These are phyloP conservation scores for Sclerospora graminicola DNA, from an alignment of 352 stramenopile species.

Conservation along the genomic window DNA sequence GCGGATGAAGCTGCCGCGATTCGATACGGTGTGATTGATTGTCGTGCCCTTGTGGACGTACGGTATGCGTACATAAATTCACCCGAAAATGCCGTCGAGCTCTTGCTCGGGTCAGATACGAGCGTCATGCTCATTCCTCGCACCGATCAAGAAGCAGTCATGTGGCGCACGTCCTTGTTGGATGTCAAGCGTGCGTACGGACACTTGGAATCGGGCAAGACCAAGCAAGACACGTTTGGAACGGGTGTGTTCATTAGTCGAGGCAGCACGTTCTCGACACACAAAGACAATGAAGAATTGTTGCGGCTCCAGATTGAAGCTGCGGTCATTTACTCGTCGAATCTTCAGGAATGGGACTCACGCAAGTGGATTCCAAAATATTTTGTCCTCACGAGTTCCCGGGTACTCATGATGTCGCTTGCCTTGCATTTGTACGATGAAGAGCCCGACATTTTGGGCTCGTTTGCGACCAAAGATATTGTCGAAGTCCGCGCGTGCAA, in stretches of 20 bases:
- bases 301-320: slow-evolving; percentile 75
- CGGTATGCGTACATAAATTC: slow-evolving; percentile 79
- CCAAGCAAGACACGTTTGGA: slow-evolving; percentile 64
- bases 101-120: slow-evolving; percentile 65
- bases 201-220: slow-evolving; percentile 59
- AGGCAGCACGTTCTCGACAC: slow-evolving; percentile 73
- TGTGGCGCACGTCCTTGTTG: slow-evolving; percentile 71
- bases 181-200: slow-evolving; percentile 80
- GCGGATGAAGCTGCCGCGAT: slow-evolving; percentile 69
- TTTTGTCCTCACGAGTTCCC: slow-evolving; percentile 76
- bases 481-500: slow-evolving; percentile 69
- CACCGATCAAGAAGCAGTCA: slow-evolving; percentile 75
- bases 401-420: slow-evolving; percentile 70
- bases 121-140: slow-evolving; percentile 77
- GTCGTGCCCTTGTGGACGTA: slow-evolving; percentile 68
- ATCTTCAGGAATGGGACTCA: slow-evolving; percentile 79
- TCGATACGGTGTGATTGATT: slow-evolving; percentile 82
- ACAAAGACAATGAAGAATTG: slow-evolving; percentile 81
- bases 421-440: slow-evolving; percentile 82
- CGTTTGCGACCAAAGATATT: slow-evolving; percentile 74
- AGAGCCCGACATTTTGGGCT: slow-evolving; percentile 76
- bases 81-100: slow-evolving; percentile 75
- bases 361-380: slow-evolving; percentile 86
- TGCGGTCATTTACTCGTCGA: slow-evolving; percentile 71
- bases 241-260: slow-evolving; percentile 76